Evolutionary conservation across 2,329 filamentous ascomycete species (phyloP).

Genomic region (Escovopsis sp.): DNA sequence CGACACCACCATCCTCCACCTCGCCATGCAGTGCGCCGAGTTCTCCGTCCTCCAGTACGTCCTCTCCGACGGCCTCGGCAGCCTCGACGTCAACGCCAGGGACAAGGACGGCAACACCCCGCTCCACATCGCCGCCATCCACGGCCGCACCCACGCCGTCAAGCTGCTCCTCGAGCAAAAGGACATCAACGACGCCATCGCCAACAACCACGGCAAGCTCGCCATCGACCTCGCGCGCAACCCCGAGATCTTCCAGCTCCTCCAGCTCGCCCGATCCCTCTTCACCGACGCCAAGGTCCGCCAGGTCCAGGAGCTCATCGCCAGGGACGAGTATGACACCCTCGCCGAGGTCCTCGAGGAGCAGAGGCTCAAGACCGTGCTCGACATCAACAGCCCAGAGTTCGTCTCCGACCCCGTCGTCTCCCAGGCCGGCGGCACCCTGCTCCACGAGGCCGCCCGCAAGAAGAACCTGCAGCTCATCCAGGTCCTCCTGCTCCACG

Average conservation of each 20-base stretch:
- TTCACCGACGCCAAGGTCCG: slow-evolving; percentile 78
- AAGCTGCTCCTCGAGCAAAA: slow-evolving; percentile 69
- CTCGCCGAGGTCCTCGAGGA: slow-evolving; percentile 74
- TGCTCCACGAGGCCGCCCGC: slow-evolving; percentile 85
- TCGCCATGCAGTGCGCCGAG: slow-evolving; percentile 92
- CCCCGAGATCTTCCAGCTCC: slow-evolving; percentile 87
- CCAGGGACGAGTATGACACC: slow-evolving; percentile 55
- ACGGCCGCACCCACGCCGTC: slow-evolving; percentile 69
- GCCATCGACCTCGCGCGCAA: slow-evolving; percentile 80
- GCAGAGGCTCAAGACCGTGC: slow-evolving; percentile 63
- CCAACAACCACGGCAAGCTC: slow-evolving; percentile 72
- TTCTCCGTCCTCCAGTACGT: slow-evolving; percentile 86
- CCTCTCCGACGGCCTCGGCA: slow-evolving; percentile 53
- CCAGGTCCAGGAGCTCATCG: slow-evolving; percentile 68
- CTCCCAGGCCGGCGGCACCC: slow-evolving; percentile 68
- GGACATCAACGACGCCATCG: slow-evolving; percentile 73
- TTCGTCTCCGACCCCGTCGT: slow-evolving; percentile 69
- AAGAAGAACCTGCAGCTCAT: slow-evolving; percentile 78
- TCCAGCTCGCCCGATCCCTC: slow-evolving; percentile 78
- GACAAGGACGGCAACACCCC: slow-evolving; percentile 93
- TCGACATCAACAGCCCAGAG: slow-evolving; percentile 88
- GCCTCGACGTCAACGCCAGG: slow-evolving; percentile 71
- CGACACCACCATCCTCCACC: slow-evolving; percentile 79
- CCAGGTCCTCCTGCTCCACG: slow-evolving; percentile 79
- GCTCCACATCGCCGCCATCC: slow-evolving; percentile 69